Evolutionary conservation across 2,329 filamentous ascomycete genomes (phyloP).

Genomic region (Microsporum canis): DNA sequence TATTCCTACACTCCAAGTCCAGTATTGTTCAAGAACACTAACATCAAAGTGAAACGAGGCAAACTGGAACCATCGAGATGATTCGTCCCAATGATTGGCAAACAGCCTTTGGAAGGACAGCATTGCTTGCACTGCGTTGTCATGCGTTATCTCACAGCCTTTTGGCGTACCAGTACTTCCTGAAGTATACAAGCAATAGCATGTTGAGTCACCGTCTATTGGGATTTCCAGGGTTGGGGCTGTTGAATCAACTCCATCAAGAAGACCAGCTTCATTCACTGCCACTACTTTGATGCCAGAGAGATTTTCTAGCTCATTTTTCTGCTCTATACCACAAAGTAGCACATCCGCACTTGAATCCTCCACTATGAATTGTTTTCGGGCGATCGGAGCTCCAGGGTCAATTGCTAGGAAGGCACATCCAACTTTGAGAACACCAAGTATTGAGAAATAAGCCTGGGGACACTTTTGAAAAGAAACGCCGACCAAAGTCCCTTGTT

Average conservation of each 20-base stretch:
- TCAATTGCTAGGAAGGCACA: constrained; percentile 74
- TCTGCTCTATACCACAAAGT: constrained; percentile 44
- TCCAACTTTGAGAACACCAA: constrained; percentile 72
- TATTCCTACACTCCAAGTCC: constrained; percentile 88
- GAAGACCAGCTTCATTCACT: constrained; percentile 32
- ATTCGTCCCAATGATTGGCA: constrained; percentile 55
- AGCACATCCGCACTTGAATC: constrained; percentile 60
- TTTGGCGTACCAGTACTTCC: constrained; percentile 81
- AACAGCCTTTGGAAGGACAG: constrained; percentile 75
- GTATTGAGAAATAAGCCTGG: constrained; percentile 69
- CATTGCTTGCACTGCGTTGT: constrained; percentile 82
- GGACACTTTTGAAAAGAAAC: constrained; percentile 78
- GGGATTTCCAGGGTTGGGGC: constrained; percentile 24
- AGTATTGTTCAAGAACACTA: constrained; percentile 85
- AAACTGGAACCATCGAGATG: constrained; percentile 81
- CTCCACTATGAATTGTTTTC: constrained; percentile 65
- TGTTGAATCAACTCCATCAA: constrained; percentile 28
- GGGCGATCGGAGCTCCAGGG: constrained; percentile 55
- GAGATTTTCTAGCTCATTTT: constrained; percentile 27
- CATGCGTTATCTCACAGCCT: constrained; percentile 77
- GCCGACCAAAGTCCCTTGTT: constrained; percentile 53
- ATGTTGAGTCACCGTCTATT: constrained; percentile 46
- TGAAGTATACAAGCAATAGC: constrained; percentile 79
- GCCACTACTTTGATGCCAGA: constrained; percentile 34
- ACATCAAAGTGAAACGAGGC: constrained; percentile 93